Conservation (phyloP, 441 rosid species). For the Aleurites moluccanus region DNA sequence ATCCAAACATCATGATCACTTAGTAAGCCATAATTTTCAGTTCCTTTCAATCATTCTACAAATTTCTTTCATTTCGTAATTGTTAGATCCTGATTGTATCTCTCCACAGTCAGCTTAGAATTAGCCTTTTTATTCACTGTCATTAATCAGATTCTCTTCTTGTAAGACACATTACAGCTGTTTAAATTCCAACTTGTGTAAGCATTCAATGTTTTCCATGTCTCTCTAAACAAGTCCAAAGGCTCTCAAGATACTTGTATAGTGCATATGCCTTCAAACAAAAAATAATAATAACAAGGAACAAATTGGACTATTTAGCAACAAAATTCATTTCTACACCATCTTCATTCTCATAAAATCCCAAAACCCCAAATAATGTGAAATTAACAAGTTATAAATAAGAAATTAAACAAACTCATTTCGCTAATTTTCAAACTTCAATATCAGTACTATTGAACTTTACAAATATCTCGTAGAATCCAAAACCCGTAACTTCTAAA, state of each 20-base stretch:
- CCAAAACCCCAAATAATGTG: background rate
- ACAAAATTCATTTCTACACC: background rate
- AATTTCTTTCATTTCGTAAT: background rate
- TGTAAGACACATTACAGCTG: too few relatives aligned
- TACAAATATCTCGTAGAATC: background rate
- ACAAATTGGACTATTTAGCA: background rate
- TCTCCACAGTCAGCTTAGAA: too few relatives aligned
- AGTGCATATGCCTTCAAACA: too few relatives aligned
- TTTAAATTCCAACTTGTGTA: too few relatives aligned
- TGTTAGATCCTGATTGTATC: background rate
- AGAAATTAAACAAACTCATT: background rate
- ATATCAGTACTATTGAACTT: background rate
- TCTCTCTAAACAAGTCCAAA: too few relatives aligned
- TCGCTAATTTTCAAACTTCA: background rate
- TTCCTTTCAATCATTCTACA: background rate
- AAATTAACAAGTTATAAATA: background rate
- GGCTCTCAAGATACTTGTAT: too few relatives aligned
- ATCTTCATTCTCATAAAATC: slow-evolving; percentile 1
- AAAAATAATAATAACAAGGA: background rate
- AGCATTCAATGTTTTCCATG: too few relatives aligned
- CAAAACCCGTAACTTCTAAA: background rate
- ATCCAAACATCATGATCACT: background rate
- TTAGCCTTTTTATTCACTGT: too few relatives aligned
- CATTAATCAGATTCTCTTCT: too few relatives aligned
- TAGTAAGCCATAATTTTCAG: background rate